phyloP scores from a whole-genome alignment of 1,139 yeast genomes.

The Candida sp. region DNA sequence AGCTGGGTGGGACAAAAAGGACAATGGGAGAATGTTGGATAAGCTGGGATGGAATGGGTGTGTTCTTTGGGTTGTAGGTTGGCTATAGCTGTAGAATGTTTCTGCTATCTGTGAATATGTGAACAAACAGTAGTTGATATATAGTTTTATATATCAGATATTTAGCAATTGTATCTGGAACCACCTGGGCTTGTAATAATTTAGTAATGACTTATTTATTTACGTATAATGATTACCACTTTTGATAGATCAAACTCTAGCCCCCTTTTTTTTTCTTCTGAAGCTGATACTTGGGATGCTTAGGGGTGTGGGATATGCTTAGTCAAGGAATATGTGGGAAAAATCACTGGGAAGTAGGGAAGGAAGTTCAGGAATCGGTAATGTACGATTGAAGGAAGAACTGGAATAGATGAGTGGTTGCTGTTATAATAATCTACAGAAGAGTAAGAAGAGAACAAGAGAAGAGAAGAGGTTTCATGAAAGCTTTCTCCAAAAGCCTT shows the following conservation, averaged over 20 bases:
- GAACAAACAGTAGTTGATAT: no score
- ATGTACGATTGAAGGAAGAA: neutral
- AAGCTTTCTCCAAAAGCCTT: no score
- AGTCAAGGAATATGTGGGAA: neutral
- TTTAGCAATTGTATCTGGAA: no score
- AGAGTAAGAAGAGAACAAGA: neutral
- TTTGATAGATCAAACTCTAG: neutral
- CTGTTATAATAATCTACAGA: neutral
- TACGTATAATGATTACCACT: neutral
- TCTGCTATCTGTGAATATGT: no score
- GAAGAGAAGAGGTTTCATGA: neutral
- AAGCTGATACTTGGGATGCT: neutral
- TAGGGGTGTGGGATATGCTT: neutral
- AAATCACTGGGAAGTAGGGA: neutral
- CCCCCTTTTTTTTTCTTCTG: neutral
- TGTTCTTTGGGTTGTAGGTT: no score
- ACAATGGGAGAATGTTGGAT: no score
- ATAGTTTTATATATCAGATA: no score
- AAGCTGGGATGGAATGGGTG: no score
- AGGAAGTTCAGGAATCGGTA: neutral
- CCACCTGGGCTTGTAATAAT: neutral
- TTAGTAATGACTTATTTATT: neutral
- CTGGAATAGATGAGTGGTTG: neutral
- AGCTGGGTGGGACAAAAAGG: no score
- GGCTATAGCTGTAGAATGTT: no score